These are phyloP conservation scores for Kurtzmaniella natalensis DNA, from an alignment of 1,139 yeast species.

Conservation along the genomic window DNA sequence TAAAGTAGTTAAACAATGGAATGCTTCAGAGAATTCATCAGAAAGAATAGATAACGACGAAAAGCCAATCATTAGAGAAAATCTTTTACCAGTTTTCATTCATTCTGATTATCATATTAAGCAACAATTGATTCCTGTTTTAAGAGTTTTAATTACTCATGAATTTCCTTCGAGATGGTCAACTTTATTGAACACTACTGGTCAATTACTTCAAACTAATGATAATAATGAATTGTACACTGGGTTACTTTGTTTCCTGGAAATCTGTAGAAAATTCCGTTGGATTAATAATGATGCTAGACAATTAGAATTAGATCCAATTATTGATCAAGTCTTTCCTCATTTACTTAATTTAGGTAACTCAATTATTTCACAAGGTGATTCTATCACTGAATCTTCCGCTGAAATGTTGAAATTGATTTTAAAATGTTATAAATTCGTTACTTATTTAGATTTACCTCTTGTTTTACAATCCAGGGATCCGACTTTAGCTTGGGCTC, in stretches of 20 bases:
- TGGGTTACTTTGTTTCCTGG: constrained; percentile 73
- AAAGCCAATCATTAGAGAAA: constrained; percentile 64
- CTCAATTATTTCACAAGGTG: constrained; percentile 40
- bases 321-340: constrained; percentile 66
- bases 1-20: constrained; percentile 65
- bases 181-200: constrained; percentile 52
- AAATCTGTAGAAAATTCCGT: constrained; percentile 68
- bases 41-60: constrained; percentile 60
- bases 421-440: constrained; percentile 77
- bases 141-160: constrained; percentile 56
- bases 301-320: constrained; percentile 48
- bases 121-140: constrained; percentile 66
- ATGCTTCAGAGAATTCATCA: constrained; percentile 14
- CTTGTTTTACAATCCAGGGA: constrained; percentile 57
- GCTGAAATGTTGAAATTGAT: constrained; percentile 80
- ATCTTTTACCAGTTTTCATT: constrained; percentile 45
- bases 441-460: constrained; percentile 78
- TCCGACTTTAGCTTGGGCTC: constrained; percentile 66
- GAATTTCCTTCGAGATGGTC: constrained; percentile 80
- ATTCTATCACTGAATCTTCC: constrained; percentile 33
- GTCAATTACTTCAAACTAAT: constrained; percentile 44
- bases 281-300: constrained; percentile 70
- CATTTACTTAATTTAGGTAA: constrained; percentile 64
- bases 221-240: constrained; percentile 60
- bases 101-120: constrained; percentile 43